phyloP scores from a whole-genome alignment of 305 asterid genomes.

The Striga hermonthica region DNA sequence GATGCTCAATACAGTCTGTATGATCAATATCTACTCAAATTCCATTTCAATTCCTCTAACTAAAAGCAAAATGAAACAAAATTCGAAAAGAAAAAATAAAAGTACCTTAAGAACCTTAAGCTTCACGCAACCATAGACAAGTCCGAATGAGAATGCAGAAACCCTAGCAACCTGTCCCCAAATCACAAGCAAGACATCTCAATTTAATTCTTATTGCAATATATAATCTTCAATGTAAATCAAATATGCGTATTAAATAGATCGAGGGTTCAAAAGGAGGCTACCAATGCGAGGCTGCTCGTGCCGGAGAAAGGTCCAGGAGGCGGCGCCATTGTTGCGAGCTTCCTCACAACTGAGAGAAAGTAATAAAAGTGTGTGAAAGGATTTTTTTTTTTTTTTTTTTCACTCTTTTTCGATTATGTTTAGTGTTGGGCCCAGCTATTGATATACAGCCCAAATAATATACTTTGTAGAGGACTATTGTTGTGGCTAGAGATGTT shows the following conservation, averaged over 20 bases:
- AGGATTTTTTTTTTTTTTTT: no score
- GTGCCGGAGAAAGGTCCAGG: conserved; percentile 77
- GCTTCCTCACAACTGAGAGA: not conserved
- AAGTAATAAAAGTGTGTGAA: not conserved
- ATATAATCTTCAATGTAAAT: not conserved
- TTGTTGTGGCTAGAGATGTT: no score
- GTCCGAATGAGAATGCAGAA: conserved; percentile 67
- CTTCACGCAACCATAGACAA: conserved; percentile 64
- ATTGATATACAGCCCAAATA: not conserved
- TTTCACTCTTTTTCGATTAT: not conserved
- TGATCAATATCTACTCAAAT: no score
- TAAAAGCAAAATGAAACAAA: not conserved
- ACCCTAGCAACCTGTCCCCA: conserved; percentile 72
- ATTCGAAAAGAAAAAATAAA: not conserved
- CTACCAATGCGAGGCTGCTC: conserved; percentile 75
- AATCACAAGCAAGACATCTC: conserved; percentile 9
- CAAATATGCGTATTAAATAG: not conserved
- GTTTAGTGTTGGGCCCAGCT: not conserved
- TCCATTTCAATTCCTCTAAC: no score
- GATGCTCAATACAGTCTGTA: no score
- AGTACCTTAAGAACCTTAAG: conserved; percentile 71
- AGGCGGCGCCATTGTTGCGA: conserved; percentile 55
- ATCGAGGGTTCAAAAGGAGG: conserved; percentile 6
- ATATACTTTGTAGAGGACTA: not conserved
- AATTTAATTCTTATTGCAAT: not conserved